These are phyloP conservation scores for Hirsutella thompsonii DNA, from an alignment of 2,329 filamentous ascomycete species.

Conservation along the genomic window DNA sequence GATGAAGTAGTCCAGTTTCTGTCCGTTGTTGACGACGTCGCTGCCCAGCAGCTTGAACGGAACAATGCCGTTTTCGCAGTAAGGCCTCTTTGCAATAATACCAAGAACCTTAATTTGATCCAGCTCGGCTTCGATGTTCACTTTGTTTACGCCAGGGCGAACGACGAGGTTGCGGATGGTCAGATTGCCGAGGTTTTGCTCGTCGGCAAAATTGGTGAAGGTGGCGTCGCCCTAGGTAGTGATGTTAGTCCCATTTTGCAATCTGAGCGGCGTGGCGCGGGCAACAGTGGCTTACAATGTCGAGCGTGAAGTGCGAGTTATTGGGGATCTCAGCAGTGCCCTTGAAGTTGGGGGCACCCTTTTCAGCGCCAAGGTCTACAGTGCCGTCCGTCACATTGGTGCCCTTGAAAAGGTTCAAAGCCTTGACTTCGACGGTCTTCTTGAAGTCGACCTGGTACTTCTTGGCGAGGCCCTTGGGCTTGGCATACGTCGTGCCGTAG, in stretches of 20 bases:
- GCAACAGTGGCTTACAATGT: conserved; percentile 35
- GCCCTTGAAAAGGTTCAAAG: conserved; percentile 42
- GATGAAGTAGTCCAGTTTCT: conserved; percentile 42
- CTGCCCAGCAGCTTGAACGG: conserved; percentile 42
- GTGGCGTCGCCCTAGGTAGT: conserved; percentile 43
- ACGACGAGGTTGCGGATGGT: conserved; percentile 46
- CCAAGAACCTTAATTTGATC: conserved; percentile 33
- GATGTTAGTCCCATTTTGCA: conserved; percentile 1
- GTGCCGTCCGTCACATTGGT: conserved; percentile 36
- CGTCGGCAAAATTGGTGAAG: conserved; percentile 44
- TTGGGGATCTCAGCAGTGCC: conserved; percentile 50
- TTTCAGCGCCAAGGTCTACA: conserved; percentile 26
- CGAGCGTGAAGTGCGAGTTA: conserved; percentile 47
- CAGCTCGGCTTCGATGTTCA: conserved; percentile 40
- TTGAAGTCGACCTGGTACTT: conserved; percentile 40
- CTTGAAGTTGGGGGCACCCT: conserved; percentile 45
- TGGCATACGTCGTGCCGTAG: conserved; percentile 36
- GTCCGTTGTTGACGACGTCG: conserved; percentile 34
- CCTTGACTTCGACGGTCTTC: conserved; percentile 38
- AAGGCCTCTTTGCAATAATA: conserved; percentile 23
- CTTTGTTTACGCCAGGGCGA: conserved; percentile 43
- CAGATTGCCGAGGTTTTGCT: conserved; percentile 37
- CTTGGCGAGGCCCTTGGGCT: conserved; percentile 33
- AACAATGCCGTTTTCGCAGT: conserved; percentile 41
- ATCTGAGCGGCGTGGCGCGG: background rate